Base-by-base conservation (phyloP, 139 green algal species). In the Chlamydomonas schloesseri region DNA sequence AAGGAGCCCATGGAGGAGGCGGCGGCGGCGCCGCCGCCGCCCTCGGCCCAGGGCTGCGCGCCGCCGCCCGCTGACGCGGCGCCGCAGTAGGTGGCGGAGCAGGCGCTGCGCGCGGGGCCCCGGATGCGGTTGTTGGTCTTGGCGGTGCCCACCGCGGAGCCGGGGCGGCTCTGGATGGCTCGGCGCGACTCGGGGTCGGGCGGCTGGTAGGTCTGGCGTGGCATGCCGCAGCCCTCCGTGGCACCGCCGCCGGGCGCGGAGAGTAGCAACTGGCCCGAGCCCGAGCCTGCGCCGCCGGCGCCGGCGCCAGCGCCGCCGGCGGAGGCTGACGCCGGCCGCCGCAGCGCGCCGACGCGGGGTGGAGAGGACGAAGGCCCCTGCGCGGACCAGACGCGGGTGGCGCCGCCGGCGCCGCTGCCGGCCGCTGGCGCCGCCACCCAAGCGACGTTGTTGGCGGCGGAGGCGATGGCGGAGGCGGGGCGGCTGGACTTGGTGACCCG, bases 61-160 rank as follows among this genome's bases (percentile, higher is more conserved):
- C n/a, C n/a, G n/a, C n/a, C n/a, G n/a, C n/a, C n/a, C n/a, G n/a
- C n/a, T n/a, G n/a, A 28, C 21, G 58, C 58, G 18, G 14, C 58
- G 58, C 58, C 21, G 18, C 21, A 0, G 57, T 2, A 18, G 24
- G 23, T 29, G 34, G 75, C 33, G 33, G 75, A 72, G 34, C 50
- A 53, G 69, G 42, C 8, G 55, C 55, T 55, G 34, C 74, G 75
- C 6, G 58, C 34, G 24, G 75, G 36, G 20, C 57, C 75, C 10
- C 76, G 76, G 10, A 62, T 28, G 36, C 64, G 42, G 47, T 67
- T 21, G 64, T 71, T 84, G 31, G 78, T 84, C 64, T 84, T 84
- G 29, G 46, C 46, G 17, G 78, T 84, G 42, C 20, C 31, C 18
- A 84, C 33, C 0, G 78, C 64, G 5, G 64, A 53, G 3, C 78